These are phyloP conservation scores for Pythium brassicae DNA, from an alignment of 352 stramenopile genomes.

Conservation along the genomic window DNA sequence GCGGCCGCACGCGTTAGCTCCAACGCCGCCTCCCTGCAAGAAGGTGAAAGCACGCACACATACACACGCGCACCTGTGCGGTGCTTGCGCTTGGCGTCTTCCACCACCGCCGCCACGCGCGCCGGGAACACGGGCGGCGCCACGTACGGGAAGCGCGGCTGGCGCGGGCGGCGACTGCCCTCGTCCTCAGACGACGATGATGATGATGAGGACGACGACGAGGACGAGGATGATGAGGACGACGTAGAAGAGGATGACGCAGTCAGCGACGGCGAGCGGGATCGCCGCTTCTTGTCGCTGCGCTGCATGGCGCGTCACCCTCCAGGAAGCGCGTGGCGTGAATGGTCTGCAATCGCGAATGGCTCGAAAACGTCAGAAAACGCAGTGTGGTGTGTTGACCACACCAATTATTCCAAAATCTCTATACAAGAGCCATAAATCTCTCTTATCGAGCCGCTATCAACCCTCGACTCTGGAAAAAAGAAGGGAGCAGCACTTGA, in stretches of 20 bases:
- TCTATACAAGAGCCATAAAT: constrained; percentile 16
- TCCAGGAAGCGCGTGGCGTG: not conserved
- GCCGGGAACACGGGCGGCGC: constrained; percentile 33
- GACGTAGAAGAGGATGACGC: constrained; percentile 34
- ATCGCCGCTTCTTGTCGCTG: constrained; percentile 20
- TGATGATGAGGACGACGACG: constrained; percentile 41
- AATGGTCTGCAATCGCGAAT: not conserved
- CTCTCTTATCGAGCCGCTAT: constrained; percentile 19
- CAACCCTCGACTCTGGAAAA: not conserved
- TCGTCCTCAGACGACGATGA: constrained; percentile 36
- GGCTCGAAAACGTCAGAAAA: not conserved
- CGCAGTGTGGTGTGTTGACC: not conserved
- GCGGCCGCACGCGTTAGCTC: not conserved
- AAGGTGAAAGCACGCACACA: not conserved
- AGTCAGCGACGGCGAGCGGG: constrained; percentile 41
- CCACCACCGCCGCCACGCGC: constrained; percentile 45
- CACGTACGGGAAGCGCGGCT: constrained; percentile 48
- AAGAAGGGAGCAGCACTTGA: not conserved
- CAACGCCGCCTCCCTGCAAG: not conserved
- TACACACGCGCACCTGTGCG: constrained; percentile 44
- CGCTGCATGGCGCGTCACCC: constrained; percentile 16
- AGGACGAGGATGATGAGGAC: constrained; percentile 29
- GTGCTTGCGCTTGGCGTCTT: constrained; percentile 65
- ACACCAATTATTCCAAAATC: not conserved
- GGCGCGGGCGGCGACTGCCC: constrained; percentile 2